These are phyloP conservation scores for Taxillus chinensis DNA, from an alignment of 164 flowering plant species.

Conservation along the genomic window DNA sequence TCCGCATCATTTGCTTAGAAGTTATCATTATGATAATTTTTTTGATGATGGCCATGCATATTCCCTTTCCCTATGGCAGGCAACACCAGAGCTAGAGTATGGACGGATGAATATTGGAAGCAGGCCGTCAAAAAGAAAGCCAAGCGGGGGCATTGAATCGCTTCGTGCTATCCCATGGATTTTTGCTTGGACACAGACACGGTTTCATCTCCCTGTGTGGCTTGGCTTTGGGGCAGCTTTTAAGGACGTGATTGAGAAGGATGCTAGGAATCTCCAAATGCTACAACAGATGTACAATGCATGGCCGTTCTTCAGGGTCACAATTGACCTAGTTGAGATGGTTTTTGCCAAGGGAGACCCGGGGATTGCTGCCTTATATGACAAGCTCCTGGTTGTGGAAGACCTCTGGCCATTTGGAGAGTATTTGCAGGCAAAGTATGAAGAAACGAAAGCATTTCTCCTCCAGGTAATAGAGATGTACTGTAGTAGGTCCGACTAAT, in stretches of 20 bases:
- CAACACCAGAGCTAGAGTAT: constrained; percentile 94
- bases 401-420: constrained; percentile 84
- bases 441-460: constrained; percentile 72
- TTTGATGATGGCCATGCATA: too few relatives aligned
- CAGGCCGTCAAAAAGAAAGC: constrained; percentile 94
- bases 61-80: constrained; percentile 27
- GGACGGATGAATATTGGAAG: constrained; percentile 99
- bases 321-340: constrained; percentile 93
- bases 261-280: constrained; percentile 65
- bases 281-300: constrained; percentile 86
- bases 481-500: too few relatives aligned
- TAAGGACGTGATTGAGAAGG: constrained; percentile 60
- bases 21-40: too few relatives aligned
- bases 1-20: too few relatives aligned
- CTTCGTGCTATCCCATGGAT: constrained; percentile 99
- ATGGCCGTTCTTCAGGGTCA: constrained; percentile 99
- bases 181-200: constrained; percentile 99
- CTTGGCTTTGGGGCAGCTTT: constrained; percentile 96
- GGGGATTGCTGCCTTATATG: constrained; percentile 82
- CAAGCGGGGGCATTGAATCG: constrained; percentile 98
- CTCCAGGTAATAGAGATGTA: constrained; percentile 48
- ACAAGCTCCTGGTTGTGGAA: constrained; percentile 81
- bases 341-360: constrained; percentile 99
- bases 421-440: constrained; percentile 52
- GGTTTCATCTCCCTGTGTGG: constrained; percentile 99